These are phyloP conservation scores for Tetradesmus obliquus DNA, from an alignment of 139 green algal genomes.

Conservation along the genomic window DNA sequence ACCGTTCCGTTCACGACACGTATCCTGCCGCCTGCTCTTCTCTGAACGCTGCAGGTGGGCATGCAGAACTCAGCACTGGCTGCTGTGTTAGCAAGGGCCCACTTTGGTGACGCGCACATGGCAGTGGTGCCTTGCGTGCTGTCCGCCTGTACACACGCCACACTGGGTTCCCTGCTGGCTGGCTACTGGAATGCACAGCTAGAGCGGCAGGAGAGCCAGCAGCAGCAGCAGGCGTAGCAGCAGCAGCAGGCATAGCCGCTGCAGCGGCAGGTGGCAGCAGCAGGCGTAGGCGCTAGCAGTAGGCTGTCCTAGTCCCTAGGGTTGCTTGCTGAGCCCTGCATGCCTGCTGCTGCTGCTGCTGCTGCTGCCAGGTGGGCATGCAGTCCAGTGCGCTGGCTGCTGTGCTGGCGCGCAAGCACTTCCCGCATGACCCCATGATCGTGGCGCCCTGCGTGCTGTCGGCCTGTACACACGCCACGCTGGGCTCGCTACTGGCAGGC, in stretches of 20 bases:
- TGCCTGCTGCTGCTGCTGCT: constrained; percentile 24
- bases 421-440: constrained; percentile 57
- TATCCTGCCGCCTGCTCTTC: neutral
- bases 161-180: constrained; percentile 61
- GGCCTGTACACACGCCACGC: constrained; percentile 61
- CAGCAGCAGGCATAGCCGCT: neutral
- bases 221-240: neutral
- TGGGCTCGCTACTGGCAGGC: constrained; percentile 65
- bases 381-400: constrained; percentile 65
- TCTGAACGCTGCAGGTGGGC: constrained; percentile 35
- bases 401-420: constrained; percentile 70
- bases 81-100: constrained; percentile 37
- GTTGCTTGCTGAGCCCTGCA: neutral
- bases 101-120: constrained; percentile 56
- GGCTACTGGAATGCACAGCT: constrained; percentile 55
- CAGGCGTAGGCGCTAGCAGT: neutral
- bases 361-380: constrained; percentile 62
- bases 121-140: constrained; percentile 62
- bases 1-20: too few species aligned
- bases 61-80: constrained; percentile 46
- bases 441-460: constrained; percentile 69
- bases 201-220: neutral
- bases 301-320: constrained; percentile 4
- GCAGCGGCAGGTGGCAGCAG: neutral
- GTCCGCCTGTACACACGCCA: constrained; percentile 64